phyloP scores from a whole-genome alignment of 2,329 filamentous ascomycete species.

The Ophiostoma tasmaniense region DNA sequence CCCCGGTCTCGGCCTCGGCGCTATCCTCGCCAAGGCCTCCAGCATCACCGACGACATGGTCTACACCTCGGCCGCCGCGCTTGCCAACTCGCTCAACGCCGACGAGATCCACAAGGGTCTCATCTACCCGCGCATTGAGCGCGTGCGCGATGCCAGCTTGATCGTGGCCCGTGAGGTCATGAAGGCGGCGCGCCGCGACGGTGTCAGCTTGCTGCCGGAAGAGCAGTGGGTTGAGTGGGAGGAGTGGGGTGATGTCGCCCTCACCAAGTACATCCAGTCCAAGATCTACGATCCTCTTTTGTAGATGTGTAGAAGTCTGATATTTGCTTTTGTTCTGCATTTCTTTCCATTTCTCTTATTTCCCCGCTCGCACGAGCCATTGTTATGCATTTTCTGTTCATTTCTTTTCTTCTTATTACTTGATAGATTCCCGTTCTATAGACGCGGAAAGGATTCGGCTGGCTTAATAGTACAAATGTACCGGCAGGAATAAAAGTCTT shows the following conservation, averaged over 20 bases:
- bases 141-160: conserved; percentile 83
- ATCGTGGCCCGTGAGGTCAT: conserved; percentile 86
- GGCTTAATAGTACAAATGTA: neutral
- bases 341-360: neutral
- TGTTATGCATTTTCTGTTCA: neutral
- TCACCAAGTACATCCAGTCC: conserved; percentile 52
- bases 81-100: conserved; percentile 67
- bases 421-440: conserved; percentile 2
- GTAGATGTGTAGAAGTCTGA: conserved; percentile 4
- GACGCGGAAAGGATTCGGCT: neutral
- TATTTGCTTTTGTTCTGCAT: conserved; percentile 1
- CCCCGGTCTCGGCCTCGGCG: conserved; percentile 87
- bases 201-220: conserved; percentile 62
- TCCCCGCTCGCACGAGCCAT: neutral
- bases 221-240: conserved; percentile 64
- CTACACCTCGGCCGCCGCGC: conserved; percentile 79
- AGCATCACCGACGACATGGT: conserved; percentile 93
- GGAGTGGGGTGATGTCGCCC: conserved; percentile 58
- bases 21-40: conserved; percentile 82
- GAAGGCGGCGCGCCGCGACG: conserved; percentile 76
- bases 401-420: conserved; percentile 18
- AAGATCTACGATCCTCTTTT: conserved; percentile 50
- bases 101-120: conserved; percentile 77
- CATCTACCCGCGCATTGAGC: conserved; percentile 84
- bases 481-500: neutral